Conservation (phyloP, 768 basidiomycete species). For the Termitomyces sp. region DNA sequence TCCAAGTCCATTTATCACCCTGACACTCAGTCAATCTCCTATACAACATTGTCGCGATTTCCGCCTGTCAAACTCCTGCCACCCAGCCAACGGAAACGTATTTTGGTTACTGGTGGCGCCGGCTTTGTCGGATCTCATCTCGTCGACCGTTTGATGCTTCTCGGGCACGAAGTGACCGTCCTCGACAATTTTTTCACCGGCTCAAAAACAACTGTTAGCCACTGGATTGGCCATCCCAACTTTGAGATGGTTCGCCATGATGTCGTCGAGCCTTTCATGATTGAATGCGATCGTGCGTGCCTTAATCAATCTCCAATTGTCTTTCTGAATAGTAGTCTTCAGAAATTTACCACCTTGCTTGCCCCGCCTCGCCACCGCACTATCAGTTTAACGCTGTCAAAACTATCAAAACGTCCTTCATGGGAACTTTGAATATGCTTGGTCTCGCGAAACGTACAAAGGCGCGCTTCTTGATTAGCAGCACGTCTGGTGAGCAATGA, state of each 20-base stretch:
- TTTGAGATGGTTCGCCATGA: conserved; percentile 98
- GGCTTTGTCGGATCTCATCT: conserved; percentile 99
- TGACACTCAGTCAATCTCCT: conserved; percentile 78
- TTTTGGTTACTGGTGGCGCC: conserved; percentile 95
- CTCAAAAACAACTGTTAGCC: conserved; percentile 92
- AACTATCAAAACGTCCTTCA: conserved; percentile 97
- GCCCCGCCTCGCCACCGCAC: conserved; percentile 95
- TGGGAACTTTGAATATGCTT: conserved; percentile 98
- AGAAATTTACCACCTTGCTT: conserved; percentile 99
- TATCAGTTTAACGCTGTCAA: conserved; percentile 99
- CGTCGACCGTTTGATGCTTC: conserved; percentile 94
- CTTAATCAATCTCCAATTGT: conserved; percentile 11
- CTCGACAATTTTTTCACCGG: conserved; percentile 99
- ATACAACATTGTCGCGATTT: conserved; percentile 88
- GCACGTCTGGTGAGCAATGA: conserved; percentile 75
- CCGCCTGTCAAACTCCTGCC: conserved; percentile 89
- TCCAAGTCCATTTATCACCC: conserved; percentile 87
- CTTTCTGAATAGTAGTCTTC: conserved; percentile 6
- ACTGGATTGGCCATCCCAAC: conserved; percentile 98
- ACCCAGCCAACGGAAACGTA: conserved; percentile 74
- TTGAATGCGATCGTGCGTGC: conserved; percentile 91
- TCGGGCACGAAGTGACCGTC: conserved; percentile 97
- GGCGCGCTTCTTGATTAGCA: conserved; percentile 93
- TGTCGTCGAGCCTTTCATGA: conserved; percentile 96
- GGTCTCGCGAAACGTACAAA: conserved; percentile 97